phyloP scores from a whole-genome alignment of 176 grass and related monocot species.

The Oryza brachyantha region DNA sequence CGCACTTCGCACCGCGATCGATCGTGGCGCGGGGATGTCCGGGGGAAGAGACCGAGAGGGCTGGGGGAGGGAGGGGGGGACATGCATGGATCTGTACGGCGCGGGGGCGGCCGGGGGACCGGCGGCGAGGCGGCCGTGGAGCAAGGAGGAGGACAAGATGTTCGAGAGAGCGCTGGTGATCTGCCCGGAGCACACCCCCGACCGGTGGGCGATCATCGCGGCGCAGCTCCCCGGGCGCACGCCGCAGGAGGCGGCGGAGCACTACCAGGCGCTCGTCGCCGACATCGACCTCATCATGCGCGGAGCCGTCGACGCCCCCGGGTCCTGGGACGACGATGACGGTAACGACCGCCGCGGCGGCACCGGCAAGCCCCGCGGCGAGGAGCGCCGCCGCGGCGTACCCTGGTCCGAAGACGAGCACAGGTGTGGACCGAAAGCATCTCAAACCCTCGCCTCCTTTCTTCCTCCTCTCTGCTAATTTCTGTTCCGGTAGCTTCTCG shows the following conservation, averaged over 20 bases:
- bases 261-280: slow-evolving; percentile 66
- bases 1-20: background rate
- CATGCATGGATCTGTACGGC: slow-evolving; percentile 34
- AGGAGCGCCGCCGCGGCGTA: slow-evolving; percentile 47
- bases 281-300: slow-evolving; percentile 78
- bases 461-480: background rate
- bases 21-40: slow-evolving; percentile 19
- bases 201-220: slow-evolving; percentile 66
- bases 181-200: slow-evolving; percentile 53
- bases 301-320: slow-evolving; percentile 54
- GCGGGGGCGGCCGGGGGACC: background rate
- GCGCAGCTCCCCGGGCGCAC: slow-evolving; percentile 49
- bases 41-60: background rate
- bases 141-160: slow-evolving; percentile 76
- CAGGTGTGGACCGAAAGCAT: slow-evolving; percentile 26
- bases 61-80: too few species aligned
- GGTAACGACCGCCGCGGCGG: slow-evolving; percentile 1
- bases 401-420: slow-evolving; percentile 92
- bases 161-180: slow-evolving; percentile 77
- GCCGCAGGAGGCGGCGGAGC: slow-evolving; percentile 51
- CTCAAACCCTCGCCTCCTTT: background rate
- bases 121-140: slow-evolving; percentile 41
- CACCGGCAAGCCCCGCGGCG: background rate
- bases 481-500: background rate
- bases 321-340: slow-evolving; percentile 36